Percentiles rank a stretch among this genome's conserved stretches.
These are phyloP conservation scores for Neurospora sp. DNA, from an alignment of 495 filamentous ascomycete species.

Conservation along the genomic window DNA sequence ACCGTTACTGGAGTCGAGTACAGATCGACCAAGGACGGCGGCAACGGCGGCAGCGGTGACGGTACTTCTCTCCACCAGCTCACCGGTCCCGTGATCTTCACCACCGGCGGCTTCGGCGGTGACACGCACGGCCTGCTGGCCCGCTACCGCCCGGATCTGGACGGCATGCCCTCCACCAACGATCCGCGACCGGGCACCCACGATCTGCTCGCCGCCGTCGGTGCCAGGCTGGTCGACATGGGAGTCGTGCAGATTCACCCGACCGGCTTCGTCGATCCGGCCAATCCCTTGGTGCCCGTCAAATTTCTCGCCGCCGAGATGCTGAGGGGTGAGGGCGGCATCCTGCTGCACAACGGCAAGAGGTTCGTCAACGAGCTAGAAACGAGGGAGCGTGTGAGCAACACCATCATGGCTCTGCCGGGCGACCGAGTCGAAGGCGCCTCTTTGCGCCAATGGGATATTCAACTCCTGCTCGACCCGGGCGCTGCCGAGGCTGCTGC, in stretches of 20 bases:
- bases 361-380: slow-evolving; percentile 50
- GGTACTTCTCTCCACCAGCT: slow-evolving; percentile 10
- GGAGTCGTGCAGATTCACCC: slow-evolving; percentile 47
- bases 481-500: slow-evolving; percentile 38
- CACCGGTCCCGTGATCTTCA: slow-evolving; percentile 44
- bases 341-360: slow-evolving; percentile 36
- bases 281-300: slow-evolving; percentile 20
- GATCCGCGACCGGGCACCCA: slow-evolving; percentile 42
- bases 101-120: slow-evolving; percentile 49
- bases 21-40: neutral
- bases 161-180: slow-evolving; percentile 50
- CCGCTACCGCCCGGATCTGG: slow-evolving; percentile 44
- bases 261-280: slow-evolving; percentile 65
- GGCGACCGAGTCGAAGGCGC: slow-evolving; percentile 3
- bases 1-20: slow-evolving; percentile 29
- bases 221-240: slow-evolving; percentile 48
- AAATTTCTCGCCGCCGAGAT: slow-evolving; percentile 55
- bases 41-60: slow-evolving; percentile 1
- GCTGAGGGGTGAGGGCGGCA: slow-evolving; percentile 47
- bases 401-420: slow-evolving; percentile 32
- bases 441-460: slow-evolving; percentile 39
- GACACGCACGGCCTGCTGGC: slow-evolving; percentile 44
- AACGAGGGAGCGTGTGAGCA: slow-evolving; percentile 42
- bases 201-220: slow-evolving; percentile 32
- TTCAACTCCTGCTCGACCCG: slow-evolving; percentile 47